These are phyloP conservation scores for Dactylonectria macrodidyma DNA, from an alignment of 2,329 filamentous ascomycete genomes.

Conservation along the genomic window DNA sequence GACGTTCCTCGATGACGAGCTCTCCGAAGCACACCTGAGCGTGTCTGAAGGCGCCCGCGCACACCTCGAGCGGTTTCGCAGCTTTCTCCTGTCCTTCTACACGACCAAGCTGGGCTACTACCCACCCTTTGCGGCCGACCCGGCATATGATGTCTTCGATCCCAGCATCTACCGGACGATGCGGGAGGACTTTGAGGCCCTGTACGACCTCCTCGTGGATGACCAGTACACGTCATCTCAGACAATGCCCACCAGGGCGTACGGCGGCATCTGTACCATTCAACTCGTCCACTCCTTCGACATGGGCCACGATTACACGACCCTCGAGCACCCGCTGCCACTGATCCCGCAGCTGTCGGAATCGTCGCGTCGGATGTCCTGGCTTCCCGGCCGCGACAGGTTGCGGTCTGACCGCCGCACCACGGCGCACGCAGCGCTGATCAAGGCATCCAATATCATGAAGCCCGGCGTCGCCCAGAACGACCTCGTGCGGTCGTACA, in stretches of 20 bases:
- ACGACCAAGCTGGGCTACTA: slow-evolving; percentile 79
- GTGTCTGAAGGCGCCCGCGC: slow-evolving; percentile 72
- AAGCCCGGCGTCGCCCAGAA: slow-evolving; percentile 59
- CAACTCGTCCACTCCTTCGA: slow-evolving; percentile 80
- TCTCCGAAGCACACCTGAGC: slow-evolving; percentile 77
- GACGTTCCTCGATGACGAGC: slow-evolving; percentile 80
- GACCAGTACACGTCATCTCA: slow-evolving; percentile 64
- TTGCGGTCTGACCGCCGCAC: slow-evolving; percentile 64
- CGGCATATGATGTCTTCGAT: slow-evolving; percentile 62
- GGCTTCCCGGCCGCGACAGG: slow-evolving; percentile 59
- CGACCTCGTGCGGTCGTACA: slow-evolving; percentile 77
- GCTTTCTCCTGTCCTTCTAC: slow-evolving; percentile 78
- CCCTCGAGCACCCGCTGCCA: slow-evolving; percentile 77
- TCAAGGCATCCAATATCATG: slow-evolving; percentile 64
- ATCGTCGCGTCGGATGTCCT: slow-evolving; percentile 55
- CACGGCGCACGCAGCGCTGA: slow-evolving; percentile 66
- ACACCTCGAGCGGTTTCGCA: slow-evolving; percentile 81
- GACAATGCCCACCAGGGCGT: slow-evolving; percentile 67
- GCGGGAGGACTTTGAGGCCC: slow-evolving; percentile 77
- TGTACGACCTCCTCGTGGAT: slow-evolving; percentile 82
- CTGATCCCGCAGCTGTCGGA: slow-evolving; percentile 69
- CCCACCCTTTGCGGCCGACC: slow-evolving; percentile 69
- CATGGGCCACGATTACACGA: slow-evolving; percentile 67
- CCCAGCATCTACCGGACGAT: slow-evolving; percentile 73
- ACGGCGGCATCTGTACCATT: slow-evolving; percentile 78